Conservation (phyloP, 495 filamentous ascomycete genomes). For the Penicillium paradoxum region DNA sequence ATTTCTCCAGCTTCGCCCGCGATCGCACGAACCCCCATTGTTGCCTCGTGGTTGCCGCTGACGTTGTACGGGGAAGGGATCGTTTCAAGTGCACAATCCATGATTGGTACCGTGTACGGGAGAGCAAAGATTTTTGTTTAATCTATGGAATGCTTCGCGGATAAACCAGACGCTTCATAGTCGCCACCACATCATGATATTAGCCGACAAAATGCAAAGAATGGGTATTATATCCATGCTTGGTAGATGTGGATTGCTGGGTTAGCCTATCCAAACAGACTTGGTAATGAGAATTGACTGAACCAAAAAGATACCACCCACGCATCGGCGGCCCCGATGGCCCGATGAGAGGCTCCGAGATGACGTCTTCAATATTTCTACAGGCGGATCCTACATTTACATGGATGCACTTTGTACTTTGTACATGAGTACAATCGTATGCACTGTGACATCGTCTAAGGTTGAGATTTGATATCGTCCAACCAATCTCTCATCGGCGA, state of each 20-base stretch:
- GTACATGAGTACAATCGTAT: neutral
- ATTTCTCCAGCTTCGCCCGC: neutral
- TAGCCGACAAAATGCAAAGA: too few species aligned
- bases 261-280: neutral
- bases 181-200: neutral
- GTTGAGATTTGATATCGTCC: neutral
- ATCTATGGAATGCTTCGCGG: neutral
- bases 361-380: neutral
- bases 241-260: too few species aligned
- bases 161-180: neutral
- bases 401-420: too few species aligned
- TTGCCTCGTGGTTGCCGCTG: constrained; percentile 3
- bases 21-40: neutral
- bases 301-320: neutral
- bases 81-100: neutral
- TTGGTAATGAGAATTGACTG: neutral
- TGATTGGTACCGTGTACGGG: neutral
- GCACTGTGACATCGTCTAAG: constrained; percentile 2
- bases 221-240: too few species aligned
- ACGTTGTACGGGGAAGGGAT: neutral
- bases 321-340: neutral
- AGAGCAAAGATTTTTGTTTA: too few species aligned
- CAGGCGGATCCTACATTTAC: neutral
- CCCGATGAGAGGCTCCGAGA: neutral
- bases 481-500: neutral